Base-by-base conservation (phyloP, 2,329 filamentous ascomycete genomes). In the Aspergillus cejpii region DNA sequence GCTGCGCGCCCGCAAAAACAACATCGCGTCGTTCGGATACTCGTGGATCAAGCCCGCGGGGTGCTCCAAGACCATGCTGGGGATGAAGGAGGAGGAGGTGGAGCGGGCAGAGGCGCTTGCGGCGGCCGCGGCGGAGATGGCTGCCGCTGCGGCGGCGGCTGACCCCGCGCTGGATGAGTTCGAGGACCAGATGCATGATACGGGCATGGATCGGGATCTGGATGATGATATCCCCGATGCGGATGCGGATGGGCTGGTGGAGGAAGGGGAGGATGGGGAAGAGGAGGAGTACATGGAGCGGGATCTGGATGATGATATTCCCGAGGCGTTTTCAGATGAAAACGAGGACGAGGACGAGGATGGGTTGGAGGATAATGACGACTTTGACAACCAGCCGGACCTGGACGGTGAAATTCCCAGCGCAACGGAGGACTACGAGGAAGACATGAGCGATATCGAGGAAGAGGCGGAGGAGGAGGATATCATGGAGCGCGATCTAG, bases 41-140 rank as follows among this genome's bases (percentile, higher is more conserved):
- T 79, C 79, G 36, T 98, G 92, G 92, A 83, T 98, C 44, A 86
- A 85, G 47, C 92, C 92, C 0, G 89, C 88, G 0, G 92, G 91
- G 6, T 77, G 95, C 44, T 66, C 81, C 45, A 98, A 97, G 74
- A 95, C 91, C 1, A 80, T 95, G 48, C 84, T 94, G 62, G 89
- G 94, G 51, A 80, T 89, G 69, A 83, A 85, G 33, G 92, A 98
- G 68, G 92, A 98, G 71, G 81, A 84, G 54, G 79, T 85, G 8
- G 92, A 98, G 71, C 79, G 86, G 44, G 84, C 91, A 62, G 92
- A 98, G 66, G 86, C 90, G 48, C 80, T 86, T 50, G 82, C 86
- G 60, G 79, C 85, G 2, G 71, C 87, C 3, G 80, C 84, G 45
- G 77, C 85, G 59, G 87, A 94, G 60, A 75, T 94, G 34, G 85